Evolutionary conservation across 768 basidiomycete genomes (phyloP).

Genomic region (Lentinula boryana): DNA sequence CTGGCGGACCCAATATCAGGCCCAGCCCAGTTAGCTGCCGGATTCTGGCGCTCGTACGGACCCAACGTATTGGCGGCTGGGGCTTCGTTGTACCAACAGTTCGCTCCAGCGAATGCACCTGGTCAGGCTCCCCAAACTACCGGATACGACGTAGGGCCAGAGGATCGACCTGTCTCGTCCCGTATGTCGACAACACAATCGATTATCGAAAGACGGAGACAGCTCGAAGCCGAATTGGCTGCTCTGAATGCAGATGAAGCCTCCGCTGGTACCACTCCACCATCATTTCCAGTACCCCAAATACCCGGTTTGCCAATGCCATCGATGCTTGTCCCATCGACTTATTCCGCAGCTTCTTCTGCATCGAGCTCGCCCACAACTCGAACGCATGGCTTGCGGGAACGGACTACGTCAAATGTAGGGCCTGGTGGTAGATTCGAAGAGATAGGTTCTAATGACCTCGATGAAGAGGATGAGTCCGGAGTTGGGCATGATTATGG

Average conservation of each 20-base stretch:
- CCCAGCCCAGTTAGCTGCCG: slow-evolving; percentile 57
- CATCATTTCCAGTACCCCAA: slow-evolving; percentile 23
- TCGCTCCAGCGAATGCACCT: slow-evolving; percentile 33
- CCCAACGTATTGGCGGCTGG: slow-evolving; percentile 67
- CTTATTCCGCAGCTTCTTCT: background rate
- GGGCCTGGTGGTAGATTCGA: slow-evolving; percentile 42
- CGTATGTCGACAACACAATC: slow-evolving; percentile 19
- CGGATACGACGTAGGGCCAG: slow-evolving; percentile 1
- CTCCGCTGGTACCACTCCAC: slow-evolving; percentile 17
- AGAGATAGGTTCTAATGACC: slow-evolving; percentile 66
- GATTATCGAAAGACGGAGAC: slow-evolving; percentile 38
- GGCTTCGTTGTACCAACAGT: slow-evolving; percentile 52
- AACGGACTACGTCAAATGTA: slow-evolving; percentile 32
- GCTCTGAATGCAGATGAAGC: slow-evolving; percentile 25
- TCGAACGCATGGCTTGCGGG: slow-evolving; percentile 33
- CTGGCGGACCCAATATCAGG: slow-evolving; percentile 52
- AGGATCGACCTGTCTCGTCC: slow-evolving; percentile 12
- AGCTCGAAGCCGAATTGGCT: slow-evolving; percentile 56
- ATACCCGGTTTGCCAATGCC: slow-evolving; percentile 21
- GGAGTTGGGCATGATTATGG: slow-evolving; percentile 14
- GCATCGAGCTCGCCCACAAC: slow-evolving; percentile 28
- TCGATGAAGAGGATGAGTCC: slow-evolving; percentile 29
- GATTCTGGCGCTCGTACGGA: slow-evolving; percentile 76
- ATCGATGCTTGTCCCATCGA: slow-evolving; percentile 18
- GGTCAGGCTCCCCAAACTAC: background rate